Conservation (phyloP, 495 filamentous ascomycete species). For the Xylaria flabelliformis region DNA sequence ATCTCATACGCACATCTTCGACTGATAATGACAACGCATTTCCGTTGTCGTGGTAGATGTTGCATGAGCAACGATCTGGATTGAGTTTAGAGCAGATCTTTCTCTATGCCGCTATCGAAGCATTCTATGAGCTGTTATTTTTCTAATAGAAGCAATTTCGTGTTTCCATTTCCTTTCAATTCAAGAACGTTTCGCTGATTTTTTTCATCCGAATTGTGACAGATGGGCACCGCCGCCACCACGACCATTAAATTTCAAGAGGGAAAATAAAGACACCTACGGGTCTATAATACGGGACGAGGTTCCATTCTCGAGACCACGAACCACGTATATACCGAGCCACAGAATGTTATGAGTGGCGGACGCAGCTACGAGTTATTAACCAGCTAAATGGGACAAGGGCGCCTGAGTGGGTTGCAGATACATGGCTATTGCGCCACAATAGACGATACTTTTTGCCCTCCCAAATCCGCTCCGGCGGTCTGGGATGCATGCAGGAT, state of each 20-base stretch:
- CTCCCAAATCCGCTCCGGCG: background rate
- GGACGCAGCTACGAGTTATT: background rate
- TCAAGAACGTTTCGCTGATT: slow-evolving; percentile 40
- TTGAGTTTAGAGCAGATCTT: background rate
- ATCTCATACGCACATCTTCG: background rate
- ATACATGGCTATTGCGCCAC: slow-evolving; percentile 11
- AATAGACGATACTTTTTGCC: background rate
- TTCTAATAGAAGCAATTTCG: slow-evolving; percentile 32
- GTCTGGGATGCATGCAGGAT: background rate
- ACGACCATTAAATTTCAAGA: slow-evolving; percentile 25
- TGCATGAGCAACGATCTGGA: background rate
- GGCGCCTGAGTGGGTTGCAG: background rate
- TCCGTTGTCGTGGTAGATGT: background rate
- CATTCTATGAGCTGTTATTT: slow-evolving; percentile 18
- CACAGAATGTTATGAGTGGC: background rate
- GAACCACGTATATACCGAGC: background rate
- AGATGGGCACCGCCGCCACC: slow-evolving; percentile 45
- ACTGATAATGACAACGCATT: slow-evolving; percentile 10
- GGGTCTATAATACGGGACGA: background rate
- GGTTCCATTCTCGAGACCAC: background rate
- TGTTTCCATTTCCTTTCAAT: slow-evolving; percentile 26
- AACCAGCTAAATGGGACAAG: background rate
- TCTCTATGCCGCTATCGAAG: background rate
- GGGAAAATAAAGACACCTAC: background rate
- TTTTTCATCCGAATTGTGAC: slow-evolving; percentile 37